phyloP scores from a whole-genome alignment of 768 basidiomycete species.

The Auricularia auricula-judae region DNA sequence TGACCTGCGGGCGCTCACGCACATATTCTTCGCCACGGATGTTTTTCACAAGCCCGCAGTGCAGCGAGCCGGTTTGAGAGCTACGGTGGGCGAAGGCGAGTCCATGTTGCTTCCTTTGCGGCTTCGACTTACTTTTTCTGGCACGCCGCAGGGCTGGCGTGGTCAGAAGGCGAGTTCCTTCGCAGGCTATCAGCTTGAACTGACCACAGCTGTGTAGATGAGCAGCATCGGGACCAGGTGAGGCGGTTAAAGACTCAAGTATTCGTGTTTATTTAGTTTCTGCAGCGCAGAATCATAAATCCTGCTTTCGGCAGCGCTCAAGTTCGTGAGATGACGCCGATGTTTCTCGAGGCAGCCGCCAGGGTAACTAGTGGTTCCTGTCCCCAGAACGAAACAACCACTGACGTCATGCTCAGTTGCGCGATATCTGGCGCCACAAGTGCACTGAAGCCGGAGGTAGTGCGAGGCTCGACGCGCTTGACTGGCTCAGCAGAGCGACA shows the following conservation, averaged over 20 bases:
- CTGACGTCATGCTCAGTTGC: conserved; percentile 7
- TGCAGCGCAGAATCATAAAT: conserved; percentile 25
- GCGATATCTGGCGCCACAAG: conserved; percentile 11
- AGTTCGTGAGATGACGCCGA: conserved; percentile 43
- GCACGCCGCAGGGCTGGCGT: background rate
- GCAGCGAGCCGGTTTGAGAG: conserved; percentile 21
- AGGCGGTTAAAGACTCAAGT: no score
- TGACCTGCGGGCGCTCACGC: conserved; percentile 52
- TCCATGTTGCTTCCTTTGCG: background rate
- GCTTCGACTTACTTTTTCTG: no score
- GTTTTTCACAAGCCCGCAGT: conserved; percentile 43
- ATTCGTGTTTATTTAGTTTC: background rate
- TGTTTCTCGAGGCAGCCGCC: conserved; percentile 45
- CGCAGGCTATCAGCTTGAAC: conserved; percentile 4
- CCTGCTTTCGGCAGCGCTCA: conserved; percentile 55
- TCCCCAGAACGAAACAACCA: no score
- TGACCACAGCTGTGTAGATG: conserved; percentile 12
- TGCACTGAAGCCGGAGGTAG: background rate
- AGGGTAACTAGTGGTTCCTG: conserved; percentile 22
- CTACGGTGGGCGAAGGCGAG: background rate
- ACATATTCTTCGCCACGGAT: conserved; percentile 47
- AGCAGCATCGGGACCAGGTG: background rate
- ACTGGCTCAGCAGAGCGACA: conserved; percentile 21
- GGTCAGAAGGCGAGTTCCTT: background rate
- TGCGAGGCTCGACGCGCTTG: conserved; percentile 19